Base-by-base conservation (phyloP, 2,329 filamentous ascomycete genomes). In the Fusarium protoensiforme region DNA sequence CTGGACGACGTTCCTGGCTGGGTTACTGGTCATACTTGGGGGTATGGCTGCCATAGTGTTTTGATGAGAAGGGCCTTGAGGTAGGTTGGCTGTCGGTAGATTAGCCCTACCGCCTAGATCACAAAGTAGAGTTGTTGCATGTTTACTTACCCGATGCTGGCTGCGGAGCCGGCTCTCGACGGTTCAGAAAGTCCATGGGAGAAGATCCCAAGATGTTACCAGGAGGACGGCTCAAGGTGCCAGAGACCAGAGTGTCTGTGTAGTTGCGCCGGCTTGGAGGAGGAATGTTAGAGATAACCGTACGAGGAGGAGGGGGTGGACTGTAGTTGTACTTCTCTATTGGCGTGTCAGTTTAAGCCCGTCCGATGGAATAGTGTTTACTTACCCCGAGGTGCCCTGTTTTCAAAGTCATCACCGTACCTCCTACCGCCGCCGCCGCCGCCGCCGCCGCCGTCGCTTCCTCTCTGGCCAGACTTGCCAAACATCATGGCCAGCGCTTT, bases 401-500 rank as follows among this genome's bases (percentile, higher is more conserved):
- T 54, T 59, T 53, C 48, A n/a, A 58, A 65, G 27, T 29, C 56
- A 16, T 20, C 24, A 10, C 48, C 14, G 10, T 13, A 14, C n/a
- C 57, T 46, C 16, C 64, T 69, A n/a, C 46, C 18, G 16, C 46
- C 27, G 9, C 43, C 33, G 11, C 33, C 33, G 33, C 33, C 27
- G 10, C 43, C 24, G 43, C 43, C 43, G 43, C 20, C 22, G 13
- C 57, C 36, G 10, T n/a, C n/a, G n/a, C n/a, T n/a, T 24, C 24
- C 33, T 2, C 13, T 63, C 18, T 22, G 51, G 18, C 60, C 63
- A 14, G 64, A 64, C 41, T 27, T 58, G 20, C 64, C 46, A 48
- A 82, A 82, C 41, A 69, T 73, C 2, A 56, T 43, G 2, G 75
- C 75, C 14, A 82, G 75, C 7, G 73, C 79, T 18, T 65, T 65